Evolutionary conservation across 2,329 filamentous ascomycete species (phyloP), one percentile per base, ranked within the genome.

Genomic region (Calonectria pseudoturangicola): DNA sequence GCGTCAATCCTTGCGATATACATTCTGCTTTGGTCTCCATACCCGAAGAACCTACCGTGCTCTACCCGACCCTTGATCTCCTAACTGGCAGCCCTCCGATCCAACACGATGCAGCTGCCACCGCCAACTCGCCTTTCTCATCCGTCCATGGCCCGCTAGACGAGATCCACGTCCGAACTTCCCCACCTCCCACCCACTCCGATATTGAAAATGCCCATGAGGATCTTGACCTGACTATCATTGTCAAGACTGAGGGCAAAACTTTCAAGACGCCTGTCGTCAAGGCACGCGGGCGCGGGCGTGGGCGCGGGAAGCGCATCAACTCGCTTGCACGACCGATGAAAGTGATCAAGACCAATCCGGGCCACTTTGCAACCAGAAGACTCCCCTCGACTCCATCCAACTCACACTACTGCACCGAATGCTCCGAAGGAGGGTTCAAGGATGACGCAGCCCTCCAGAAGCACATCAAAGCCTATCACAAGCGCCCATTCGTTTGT

Each of bases 401-500:
- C 16, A 58, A 62, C 45, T 60, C n/a, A 16, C 67, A 65, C 9
- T 15, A n/a, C 10, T 81, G 80, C 41, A 25, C 45, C 2, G 65
- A 79, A 16, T 81, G 80, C 56, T 30, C 18, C 6, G 56, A 70
- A 13, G 33, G 58, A 6, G 27, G 68, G 4, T 91, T 90, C 81
- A 85, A 86, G 36, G 88, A 89, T 72, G 79, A 83, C 28, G 78
- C 77, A 8, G 77, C 83, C 4, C 86, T 91, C 2, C 84, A 88
- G 58, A 86, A 84, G 63, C 89, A 92, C 79, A 83, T 87, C 76
- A 88, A 88, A 72, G 86, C 86, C 68, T 83, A 87, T 30, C 91
- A 93, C 78, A 88, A 86, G 2, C 89, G 90, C 0, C 89, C 91
- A 0, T 97, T 96, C 80, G 87, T 89, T 28, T 98, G 96, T 83